Evolutionary conservation across 225 moss, liverwort and hornwort genomes (phyloP), one percentile per base, ranked within the genome.

Genomic region (Anthoceros angustus): DNA sequence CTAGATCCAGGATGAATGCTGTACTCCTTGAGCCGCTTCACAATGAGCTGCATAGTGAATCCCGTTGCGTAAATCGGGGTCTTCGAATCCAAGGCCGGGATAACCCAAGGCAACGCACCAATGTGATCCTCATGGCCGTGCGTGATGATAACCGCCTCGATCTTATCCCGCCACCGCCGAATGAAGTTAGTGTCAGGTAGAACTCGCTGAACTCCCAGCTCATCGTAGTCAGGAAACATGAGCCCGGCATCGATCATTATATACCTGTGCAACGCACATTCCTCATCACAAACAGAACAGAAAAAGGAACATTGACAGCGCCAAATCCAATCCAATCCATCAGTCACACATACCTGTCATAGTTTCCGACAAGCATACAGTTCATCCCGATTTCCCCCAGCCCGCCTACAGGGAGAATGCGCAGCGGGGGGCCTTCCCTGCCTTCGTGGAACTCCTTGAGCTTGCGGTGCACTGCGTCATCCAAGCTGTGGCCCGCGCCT

Each of bases 331-430:
- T 20, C 55, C 18, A 18, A 55, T 18, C 12, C 18, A 18, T 15
- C 5, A 0, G 3, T 55, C 55, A 55, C 12, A 55, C 55, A 55
- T 55, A 55, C 40, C 98, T 92, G 67, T 98, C 98, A 66, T 89
- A 98, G 70, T 98, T 87, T 61, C 98, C 98, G 0, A 98, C 92
- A n/a, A 98, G 92, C 98, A 98, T 98, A 69, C 98, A 98, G 70
- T 98, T 98, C 98, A 98, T 98, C 77, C 98, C 98, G 71, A 98
- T 98, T 68, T 98, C 98, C 48, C 98, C 98, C 23, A 98, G 74
- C 7, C 98, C 98, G 26, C 98, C 98, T 49, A 98, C 92, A 10
- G 98, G 98, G 26, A 98, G 69, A 40, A 98, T 61, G 15, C 98
- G 86, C 73, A 98, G 50, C 41, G 98, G 98, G 25, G 98, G 98